Conservation (phyloP, 202 grass and related monocot species). For the Hordeum pubiflorum region DNA sequence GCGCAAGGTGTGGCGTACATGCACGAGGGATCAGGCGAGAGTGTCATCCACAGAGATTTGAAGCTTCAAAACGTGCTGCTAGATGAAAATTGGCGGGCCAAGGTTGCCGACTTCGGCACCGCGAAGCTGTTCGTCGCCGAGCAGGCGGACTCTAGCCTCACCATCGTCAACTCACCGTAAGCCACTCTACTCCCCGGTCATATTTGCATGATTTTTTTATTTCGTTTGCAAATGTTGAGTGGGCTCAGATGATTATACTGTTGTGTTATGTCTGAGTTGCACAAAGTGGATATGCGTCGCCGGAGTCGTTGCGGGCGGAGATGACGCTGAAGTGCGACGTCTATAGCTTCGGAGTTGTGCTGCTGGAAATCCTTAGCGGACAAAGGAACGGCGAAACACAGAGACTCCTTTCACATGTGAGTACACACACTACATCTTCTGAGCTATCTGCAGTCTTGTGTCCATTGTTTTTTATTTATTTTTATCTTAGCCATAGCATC, state of each 20-base stretch:
- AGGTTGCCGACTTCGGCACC: slow-evolving; percentile 16
- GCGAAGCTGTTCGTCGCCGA: not conserved
- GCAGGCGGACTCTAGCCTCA: not conserved
- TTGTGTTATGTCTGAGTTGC: not conserved
- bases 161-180: not conserved
- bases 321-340: slow-evolving; percentile 16
- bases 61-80: slow-evolving; percentile 15
- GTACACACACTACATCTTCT: not conserved
- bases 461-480: not conserved
- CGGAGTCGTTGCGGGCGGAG: not conserved
- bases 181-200: not conserved
- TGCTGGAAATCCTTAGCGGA: not conserved
- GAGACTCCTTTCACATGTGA: not conserved
- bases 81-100: slow-evolving; percentile 8
- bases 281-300: not conserved
- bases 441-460: not conserved
- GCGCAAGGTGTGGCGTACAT: slow-evolving; percentile 10
- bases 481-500: not conserved
- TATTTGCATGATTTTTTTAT: not conserved
- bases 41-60: slow-evolving; percentile 11
- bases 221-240: not conserved
- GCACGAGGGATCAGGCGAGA: not conserved
- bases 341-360: not conserved
- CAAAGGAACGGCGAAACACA: not conserved
- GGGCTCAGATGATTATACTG: not conserved